A percentile compares a stretch with the other conserved stretches of the same genome.
Conservation (phyloP, 2,329 filamentous ascomycete species). For the Penicillium sp. region DNA sequence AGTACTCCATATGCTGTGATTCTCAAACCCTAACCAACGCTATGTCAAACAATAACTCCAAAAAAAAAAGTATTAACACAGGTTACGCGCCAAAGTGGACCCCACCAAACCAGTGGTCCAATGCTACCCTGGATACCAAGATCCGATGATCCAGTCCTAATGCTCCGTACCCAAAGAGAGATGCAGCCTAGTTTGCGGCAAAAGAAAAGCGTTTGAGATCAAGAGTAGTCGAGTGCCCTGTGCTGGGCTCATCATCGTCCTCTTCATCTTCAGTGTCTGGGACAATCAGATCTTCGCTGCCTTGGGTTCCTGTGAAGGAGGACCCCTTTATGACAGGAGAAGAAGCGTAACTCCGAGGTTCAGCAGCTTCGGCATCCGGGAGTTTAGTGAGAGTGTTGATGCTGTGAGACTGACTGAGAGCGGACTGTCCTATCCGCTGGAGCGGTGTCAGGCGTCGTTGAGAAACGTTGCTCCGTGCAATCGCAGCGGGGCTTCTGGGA, state of each 20-base stretch:
- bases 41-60: slow-evolving; percentile 3
- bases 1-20: neutral
- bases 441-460: slow-evolving; percentile 38
- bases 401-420: slow-evolving; percentile 39
- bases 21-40: slow-evolving; percentile 6
- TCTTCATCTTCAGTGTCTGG: slow-evolving; percentile 51
- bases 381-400: slow-evolving; percentile 29
- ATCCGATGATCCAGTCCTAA: slow-evolving; percentile 6
- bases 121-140: slow-evolving; percentile 11
- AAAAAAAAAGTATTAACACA: neutral
- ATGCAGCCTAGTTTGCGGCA: slow-evolving; percentile 24
- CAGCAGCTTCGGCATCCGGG: slow-evolving; percentile 6
- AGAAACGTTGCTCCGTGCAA: slow-evolving; percentile 7
- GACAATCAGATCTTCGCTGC: slow-evolving; percentile 54
- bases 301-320: slow-evolving; percentile 24
- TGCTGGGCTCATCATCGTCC: slow-evolving; percentile 20
- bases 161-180: slow-evolving; percentile 15
- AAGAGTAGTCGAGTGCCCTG: slow-evolving; percentile 17
- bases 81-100: slow-evolving; percentile 12
- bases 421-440: slow-evolving; percentile 42
- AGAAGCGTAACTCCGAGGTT: slow-evolving; percentile 5
- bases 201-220: slow-evolving; percentile 41
- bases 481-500: slow-evolving; percentile 12
- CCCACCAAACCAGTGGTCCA: slow-evolving; percentile 1
- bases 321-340: neutral